phyloP scores from a whole-genome alignment of 73 alveolate genomes.

The Blepharisma japonicum region DNA sequence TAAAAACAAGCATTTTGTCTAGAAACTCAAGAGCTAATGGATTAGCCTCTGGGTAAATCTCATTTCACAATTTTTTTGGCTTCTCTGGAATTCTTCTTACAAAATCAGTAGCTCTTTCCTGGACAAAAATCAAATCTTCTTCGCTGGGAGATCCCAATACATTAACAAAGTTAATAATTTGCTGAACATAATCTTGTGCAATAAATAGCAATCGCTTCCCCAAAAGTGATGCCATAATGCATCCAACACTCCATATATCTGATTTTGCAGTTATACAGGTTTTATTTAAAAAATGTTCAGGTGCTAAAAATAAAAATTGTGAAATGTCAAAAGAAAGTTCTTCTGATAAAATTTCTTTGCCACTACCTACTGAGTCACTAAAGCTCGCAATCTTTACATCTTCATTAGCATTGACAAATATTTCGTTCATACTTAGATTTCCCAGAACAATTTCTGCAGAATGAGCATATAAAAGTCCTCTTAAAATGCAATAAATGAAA shows the following conservation, averaged over 20 bases:
- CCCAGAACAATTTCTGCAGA: slow-evolving; percentile 93
- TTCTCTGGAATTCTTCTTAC: slow-evolving; percentile 65
- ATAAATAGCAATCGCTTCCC: slow-evolving; percentile 88
- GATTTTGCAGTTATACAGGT: slow-evolving; percentile 75
- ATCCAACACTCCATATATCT: slow-evolving; percentile 90
- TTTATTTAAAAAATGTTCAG: slow-evolving; percentile 87
- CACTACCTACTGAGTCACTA: slow-evolving; percentile 74
- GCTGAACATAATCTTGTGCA: slow-evolving; percentile 87
- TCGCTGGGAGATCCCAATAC: slow-evolving; percentile 87
- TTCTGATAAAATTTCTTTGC: slow-evolving; percentile 40
- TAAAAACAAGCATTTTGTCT: slow-evolving; percentile 84
- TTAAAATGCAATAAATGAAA: slow-evolving; percentile 73
- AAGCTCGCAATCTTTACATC: slow-evolving; percentile 86
- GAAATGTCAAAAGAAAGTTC: slow-evolving; percentile 49
- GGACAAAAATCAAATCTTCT: slow-evolving; percentile 74
- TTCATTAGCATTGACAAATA: slow-evolving; percentile 85
- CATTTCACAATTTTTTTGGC: slow-evolving; percentile 73
- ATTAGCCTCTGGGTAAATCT: slow-evolving; percentile 75
- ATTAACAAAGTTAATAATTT: slow-evolving; percentile 75
- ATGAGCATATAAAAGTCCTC: slow-evolving; percentile 87
- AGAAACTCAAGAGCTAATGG: slow-evolving; percentile 86
- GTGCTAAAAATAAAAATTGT: slow-evolving; percentile 95
- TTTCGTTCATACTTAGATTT: slow-evolving; percentile 89
- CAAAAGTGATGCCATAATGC: slow-evolving; percentile 75
- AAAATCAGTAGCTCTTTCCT: slow-evolving; percentile 83